These are phyloP conservation scores for Gardenia jasminoides DNA, from an alignment of 257 asterid genomes.

Conservation along the genomic window DNA sequence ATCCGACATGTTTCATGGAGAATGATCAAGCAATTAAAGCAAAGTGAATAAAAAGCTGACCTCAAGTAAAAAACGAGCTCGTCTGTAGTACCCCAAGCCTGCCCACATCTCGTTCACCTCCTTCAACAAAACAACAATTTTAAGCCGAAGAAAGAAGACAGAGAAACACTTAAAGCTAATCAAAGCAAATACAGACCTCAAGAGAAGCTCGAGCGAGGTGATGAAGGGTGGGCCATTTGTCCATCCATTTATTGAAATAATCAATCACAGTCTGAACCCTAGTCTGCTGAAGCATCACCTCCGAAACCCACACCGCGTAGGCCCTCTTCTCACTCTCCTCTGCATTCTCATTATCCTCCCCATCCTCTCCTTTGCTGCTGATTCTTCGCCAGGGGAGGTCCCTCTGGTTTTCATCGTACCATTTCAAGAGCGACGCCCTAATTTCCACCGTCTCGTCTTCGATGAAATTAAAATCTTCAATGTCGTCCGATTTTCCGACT, in stretches of 20 bases:
- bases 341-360: conserved; percentile 12
- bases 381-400: conserved; percentile 94
- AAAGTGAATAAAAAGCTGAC: conserved; percentile 29
- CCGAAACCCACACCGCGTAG: conserved; percentile 98
- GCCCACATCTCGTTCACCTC: conserved; percentile 99
- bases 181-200: conserved; percentile 41
- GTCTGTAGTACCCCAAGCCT: conserved; percentile 88
- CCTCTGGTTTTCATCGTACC: conserved; percentile 76
- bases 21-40: neutral
- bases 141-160: conserved; percentile 2
- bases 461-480: conserved; percentile 71
- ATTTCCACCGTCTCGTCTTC: conserved; percentile 45
- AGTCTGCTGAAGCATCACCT: conserved; percentile 98
- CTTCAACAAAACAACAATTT: conserved; percentile 38
- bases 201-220: conserved; percentile 82
- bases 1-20: neutral
- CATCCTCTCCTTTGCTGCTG: conserved; percentile 30
- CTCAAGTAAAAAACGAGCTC: conserved; percentile 87
- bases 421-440: conserved; percentile 70
- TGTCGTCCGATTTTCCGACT: conserved; percentile 38
- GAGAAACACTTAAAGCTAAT: no score
- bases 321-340: conserved; percentile 56
- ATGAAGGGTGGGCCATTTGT: conserved; percentile 84
- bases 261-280: conserved; percentile 91
- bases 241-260: conserved; percentile 88